Evolutionary conservation across 78 protist species (phyloP).

Genomic region (Guillardia theta): DNA sequence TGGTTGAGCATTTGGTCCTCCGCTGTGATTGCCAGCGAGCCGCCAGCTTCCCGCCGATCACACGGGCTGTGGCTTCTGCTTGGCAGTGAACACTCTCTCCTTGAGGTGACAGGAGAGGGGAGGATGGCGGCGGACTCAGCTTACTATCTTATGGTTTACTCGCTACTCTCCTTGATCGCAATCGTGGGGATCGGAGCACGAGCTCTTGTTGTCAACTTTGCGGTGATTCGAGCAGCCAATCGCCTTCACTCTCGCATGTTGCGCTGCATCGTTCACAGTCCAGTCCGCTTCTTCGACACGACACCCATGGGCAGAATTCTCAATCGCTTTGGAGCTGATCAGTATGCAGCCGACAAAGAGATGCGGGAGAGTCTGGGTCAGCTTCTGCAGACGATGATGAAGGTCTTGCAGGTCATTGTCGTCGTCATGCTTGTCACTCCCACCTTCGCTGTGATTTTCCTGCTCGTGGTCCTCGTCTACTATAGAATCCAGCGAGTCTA

Average conservation of each 20-base stretch:
- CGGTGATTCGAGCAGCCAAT: neutral
- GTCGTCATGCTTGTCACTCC: neutral
- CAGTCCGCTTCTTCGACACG: slow-evolving; percentile 62
- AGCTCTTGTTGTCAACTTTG: neutral
- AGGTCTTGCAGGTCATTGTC: neutral
- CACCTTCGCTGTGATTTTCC: neutral
- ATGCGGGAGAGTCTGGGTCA: neutral
- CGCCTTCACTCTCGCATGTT: neutral
- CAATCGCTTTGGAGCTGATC: slow-evolving; percentile 40
- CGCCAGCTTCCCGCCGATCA: too few relatives aligned
- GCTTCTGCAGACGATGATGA: neutral
- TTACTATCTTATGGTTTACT: neutral
- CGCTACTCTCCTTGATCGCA: neutral
- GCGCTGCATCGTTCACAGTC: slow-evolving; percentile 1
- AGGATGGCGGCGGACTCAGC: neutral
- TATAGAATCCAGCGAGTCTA: slow-evolving; percentile 49
- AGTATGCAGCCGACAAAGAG: neutral
- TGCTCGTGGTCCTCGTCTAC: too few relatives aligned
- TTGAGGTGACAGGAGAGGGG: neutral
- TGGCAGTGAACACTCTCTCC: too few relatives aligned
- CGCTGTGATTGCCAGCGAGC: neutral
- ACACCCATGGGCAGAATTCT: slow-evolving; percentile 70
- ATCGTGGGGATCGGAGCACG: neutral
- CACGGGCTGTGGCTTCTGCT: too few relatives aligned
- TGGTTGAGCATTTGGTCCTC: neutral